Conservation (phyloP, 805 yeast genomes). For the Yamadazyma philogaea region DNA sequence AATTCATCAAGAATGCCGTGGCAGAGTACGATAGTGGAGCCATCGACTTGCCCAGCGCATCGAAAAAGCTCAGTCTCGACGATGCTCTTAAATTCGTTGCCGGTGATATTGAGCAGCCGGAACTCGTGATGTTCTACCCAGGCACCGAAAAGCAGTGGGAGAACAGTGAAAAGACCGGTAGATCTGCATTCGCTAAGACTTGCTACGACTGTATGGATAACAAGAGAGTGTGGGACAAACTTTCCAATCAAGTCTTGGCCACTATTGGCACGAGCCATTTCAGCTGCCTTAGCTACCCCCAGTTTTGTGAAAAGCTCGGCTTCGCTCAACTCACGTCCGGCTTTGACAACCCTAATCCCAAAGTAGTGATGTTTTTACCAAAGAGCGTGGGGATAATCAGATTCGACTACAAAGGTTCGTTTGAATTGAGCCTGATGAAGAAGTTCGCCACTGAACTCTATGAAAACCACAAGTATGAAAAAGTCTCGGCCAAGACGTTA, state of each 20-base stretch:
- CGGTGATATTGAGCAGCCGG: conserved; percentile 50
- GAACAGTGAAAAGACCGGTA: conserved; percentile 27
- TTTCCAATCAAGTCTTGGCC: conserved; percentile 47
- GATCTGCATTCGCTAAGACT: conserved; percentile 30
- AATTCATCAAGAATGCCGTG: conserved; percentile 54
- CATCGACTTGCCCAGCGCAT: conserved; percentile 39
- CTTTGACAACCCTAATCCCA: conserved; percentile 29
- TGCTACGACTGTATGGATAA: conserved; percentile 52
- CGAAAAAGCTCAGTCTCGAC: conserved; percentile 37
- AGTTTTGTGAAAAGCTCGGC: conserved; percentile 53
- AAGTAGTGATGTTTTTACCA: conserved; percentile 53
- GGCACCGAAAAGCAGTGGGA: conserved; percentile 42
- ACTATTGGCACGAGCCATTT: conserved; percentile 50
- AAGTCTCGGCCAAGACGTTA: conserved; percentile 26
- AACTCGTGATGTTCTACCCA: conserved; percentile 67
- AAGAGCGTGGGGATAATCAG: conserved; percentile 44
- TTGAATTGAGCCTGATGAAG: conserved; percentile 31
- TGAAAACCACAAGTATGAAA: conserved; percentile 44
- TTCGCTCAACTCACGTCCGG: conserved; percentile 29
- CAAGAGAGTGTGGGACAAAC: conserved; percentile 55
- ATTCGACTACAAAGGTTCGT: conserved; percentile 42
- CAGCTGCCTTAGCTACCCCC: conserved; percentile 52
- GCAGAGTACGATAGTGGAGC: conserved; percentile 39
- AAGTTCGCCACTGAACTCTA: conserved; percentile 47
- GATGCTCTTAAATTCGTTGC: conserved; percentile 48